Base-by-base conservation (phyloP, 2,329 filamentous ascomycete species). In the Whalleya microplaca region DNA sequence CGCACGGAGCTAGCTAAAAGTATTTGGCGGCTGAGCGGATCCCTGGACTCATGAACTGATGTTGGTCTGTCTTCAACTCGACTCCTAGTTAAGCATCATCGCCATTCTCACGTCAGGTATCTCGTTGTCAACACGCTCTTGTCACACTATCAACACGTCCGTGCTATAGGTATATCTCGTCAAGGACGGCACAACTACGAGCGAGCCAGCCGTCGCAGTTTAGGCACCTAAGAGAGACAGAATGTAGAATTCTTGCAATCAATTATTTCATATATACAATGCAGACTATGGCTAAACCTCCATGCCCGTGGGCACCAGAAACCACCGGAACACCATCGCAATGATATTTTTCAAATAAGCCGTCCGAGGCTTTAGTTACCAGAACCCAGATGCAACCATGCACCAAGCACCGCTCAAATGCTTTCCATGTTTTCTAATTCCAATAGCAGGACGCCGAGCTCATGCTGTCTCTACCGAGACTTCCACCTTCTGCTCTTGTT, bases 401-500 rank as follows among this genome's bases (percentile, higher is more conserved):
- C 14, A 37, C 32, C 32, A 37, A 7, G 32, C 32, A 6, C 32
- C 32, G 32, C 32, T 12, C 32, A 14, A 37, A 37, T 37, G 32
- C 32, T 37, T 19, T 16, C n/a, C 6, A 16, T 18, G 12, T 9
- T 21, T 51, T 14, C 41, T 9, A 3, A 16, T 19, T 41, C 37
- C 21, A 45, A 29, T 21, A 42, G 18, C 21, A 21, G 4, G 32
- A 23, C 2, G 3, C 6, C 23, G 20, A 29, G 21, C n/a, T 29
- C 27, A 47, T 45, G 18, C 46, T 9, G 20, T 29, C 29, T 32
- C 41, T 45, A 29, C 21, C 18, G 21, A 48, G 12, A 20, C 32
- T 40, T 51, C 53, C 2, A 21, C 32, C 9, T 62, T 47, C 32
- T 59, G 60, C 41, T 53, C 57, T 20, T 58, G 46, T 42, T 58